phyloP scores from a whole-genome alignment of 352 stramenopile species.

The Globisporangium yorkense region DNA sequence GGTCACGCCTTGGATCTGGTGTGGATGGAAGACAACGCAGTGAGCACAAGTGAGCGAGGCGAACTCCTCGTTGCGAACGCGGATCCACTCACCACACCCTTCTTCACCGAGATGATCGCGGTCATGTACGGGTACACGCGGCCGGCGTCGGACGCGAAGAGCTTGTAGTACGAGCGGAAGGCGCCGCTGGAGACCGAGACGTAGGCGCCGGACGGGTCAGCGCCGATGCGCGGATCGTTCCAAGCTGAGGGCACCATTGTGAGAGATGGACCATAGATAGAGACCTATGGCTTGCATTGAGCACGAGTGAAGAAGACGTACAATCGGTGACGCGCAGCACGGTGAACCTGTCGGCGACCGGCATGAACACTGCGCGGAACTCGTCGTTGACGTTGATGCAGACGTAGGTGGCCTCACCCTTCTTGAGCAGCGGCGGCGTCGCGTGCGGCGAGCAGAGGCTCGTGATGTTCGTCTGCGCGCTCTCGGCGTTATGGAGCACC shows the following conservation, averaged over 20 bases:
- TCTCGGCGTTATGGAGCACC: conserved; percentile 3
- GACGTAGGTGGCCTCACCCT: conserved; percentile 59
- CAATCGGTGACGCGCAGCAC: conserved; percentile 68
- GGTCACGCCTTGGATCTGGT: conserved; percentile 57
- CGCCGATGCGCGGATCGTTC: conserved; percentile 61
- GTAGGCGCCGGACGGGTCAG: conserved; percentile 35
- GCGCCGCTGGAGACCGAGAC: conserved; percentile 65
- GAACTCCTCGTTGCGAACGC: background rate
- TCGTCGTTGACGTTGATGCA: conserved; percentile 77
- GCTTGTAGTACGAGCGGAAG: conserved; percentile 66
- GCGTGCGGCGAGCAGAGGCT: conserved; percentile 55
- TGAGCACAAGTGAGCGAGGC: background rate
- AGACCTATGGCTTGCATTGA: background rate
- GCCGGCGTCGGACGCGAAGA: conserved; percentile 42
- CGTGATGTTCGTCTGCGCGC: conserved; percentile 44
- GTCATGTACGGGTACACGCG: conserved; percentile 71
- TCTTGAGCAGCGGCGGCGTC: conserved; percentile 39
- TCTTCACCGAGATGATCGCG: conserved; percentile 76
- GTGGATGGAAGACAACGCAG: background rate
- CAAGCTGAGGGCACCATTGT: conserved; percentile 30
- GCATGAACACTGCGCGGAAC: conserved; percentile 72
- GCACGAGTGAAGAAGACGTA: conserved; percentile 19
- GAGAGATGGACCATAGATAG: background rate
- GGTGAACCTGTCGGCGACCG: conserved; percentile 69
- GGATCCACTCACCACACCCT: conserved; percentile 29